Conservation (phyloP, 1,284 basidiomycete genomes). For the Coriolopsis trogii region DNA sequence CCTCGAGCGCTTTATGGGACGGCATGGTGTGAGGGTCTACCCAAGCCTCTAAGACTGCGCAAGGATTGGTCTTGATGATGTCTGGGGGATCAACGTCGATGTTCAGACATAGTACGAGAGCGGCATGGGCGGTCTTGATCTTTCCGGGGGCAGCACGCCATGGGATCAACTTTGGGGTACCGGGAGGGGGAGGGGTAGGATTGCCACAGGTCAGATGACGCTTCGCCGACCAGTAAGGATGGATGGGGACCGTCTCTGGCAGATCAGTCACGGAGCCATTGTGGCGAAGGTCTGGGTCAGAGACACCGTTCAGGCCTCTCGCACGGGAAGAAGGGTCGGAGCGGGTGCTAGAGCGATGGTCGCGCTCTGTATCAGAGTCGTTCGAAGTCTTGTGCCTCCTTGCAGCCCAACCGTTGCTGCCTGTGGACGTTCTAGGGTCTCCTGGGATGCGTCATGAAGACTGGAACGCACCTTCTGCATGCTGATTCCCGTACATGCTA, state of each 20-base stretch:
- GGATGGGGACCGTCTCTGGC: conserved; percentile 58
- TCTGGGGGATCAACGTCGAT: conserved; percentile 98
- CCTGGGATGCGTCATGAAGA: not conserved
- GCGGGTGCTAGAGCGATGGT: conserved; percentile 42
- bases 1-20: conserved; percentile 86
- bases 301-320: conserved; percentile 33
- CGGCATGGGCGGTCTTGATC: conserved; percentile 90
- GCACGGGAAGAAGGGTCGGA: conserved; percentile 46
- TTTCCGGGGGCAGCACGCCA: conserved; percentile 86
- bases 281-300: conserved; percentile 36
- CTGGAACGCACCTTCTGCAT: conserved; percentile 19
- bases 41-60: conserved; percentile 96
- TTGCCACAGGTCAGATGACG: conserved; percentile 89
- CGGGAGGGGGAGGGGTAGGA: conserved; percentile 67
- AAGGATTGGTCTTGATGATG: conserved; percentile 96
- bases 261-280: conserved; percentile 44
- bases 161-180: conserved; percentile 64
- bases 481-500: conserved; percentile 26
- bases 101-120: conserved; percentile 95
- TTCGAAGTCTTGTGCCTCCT: conserved; percentile 33
- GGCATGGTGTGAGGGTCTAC: conserved; percentile 92
- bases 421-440: conserved; percentile 7
- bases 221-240: conserved; percentile 83
- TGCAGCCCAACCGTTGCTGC: conserved; percentile 21
- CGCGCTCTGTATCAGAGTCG: conserved; percentile 51